Evolutionary conservation across 805 yeast genomes (phyloP).

Genomic region (Starmerella bombi): DNA sequence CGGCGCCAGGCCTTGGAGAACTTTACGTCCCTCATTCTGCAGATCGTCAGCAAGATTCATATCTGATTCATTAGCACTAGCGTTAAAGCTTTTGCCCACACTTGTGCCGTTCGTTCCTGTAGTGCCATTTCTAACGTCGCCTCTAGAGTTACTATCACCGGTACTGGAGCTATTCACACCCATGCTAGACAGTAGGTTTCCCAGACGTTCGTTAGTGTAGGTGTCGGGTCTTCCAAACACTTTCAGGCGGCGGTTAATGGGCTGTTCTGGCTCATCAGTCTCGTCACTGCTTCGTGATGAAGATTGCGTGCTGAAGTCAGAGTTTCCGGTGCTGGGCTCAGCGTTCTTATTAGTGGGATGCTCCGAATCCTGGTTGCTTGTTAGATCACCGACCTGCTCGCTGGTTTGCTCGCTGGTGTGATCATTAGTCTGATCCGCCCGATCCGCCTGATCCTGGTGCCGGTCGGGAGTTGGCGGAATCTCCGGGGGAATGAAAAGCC

Average conservation of each 20-base stretch:
- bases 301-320: constrained; percentile 1
- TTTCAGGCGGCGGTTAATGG: constrained; percentile 17
- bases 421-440: neutral
- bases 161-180: constrained; percentile 4
- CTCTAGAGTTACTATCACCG: neutral
- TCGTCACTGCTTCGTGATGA: constrained; percentile 2
- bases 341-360: neutral
- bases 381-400: too few relatives aligned
- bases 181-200: constrained; percentile 17
- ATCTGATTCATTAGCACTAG: constrained; percentile 5
- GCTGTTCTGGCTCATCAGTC: constrained; percentile 3
- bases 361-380: too few relatives aligned
- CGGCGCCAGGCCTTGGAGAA: constrained; percentile 14
- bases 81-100: neutral
- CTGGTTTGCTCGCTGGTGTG: neutral
- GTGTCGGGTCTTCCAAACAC: constrained; percentile 21
- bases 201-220: constrained; percentile 20
- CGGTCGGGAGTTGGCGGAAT: neutral
- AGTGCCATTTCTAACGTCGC: neutral
- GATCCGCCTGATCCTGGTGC: too few relatives aligned
- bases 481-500: constrained; percentile 1
- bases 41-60: constrained; percentile 10
- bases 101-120: neutral
- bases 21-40: constrained; percentile 16
- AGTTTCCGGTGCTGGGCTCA: neutral